Conservation (phyloP, 768 basidiomycete species). For the Mycena alexandri region DNA sequence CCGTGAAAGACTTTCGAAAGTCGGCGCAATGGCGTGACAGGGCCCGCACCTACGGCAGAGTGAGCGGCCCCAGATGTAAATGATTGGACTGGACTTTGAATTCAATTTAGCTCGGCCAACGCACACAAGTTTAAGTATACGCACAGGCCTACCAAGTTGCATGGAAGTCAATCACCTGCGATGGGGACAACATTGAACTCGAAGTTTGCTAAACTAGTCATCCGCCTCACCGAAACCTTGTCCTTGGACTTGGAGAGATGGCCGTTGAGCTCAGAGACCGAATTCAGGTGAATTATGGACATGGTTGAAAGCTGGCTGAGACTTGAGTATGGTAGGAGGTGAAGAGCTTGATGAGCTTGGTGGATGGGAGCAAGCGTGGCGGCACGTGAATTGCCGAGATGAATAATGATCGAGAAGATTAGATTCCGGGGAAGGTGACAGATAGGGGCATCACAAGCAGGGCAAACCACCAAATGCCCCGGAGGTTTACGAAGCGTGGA, state of each 20-base stretch:
- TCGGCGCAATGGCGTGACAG: slow-evolving; percentile 86
- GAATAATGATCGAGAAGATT: not conserved
- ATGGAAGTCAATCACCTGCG: slow-evolving; percentile 88
- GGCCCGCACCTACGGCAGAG: slow-evolving; percentile 81
- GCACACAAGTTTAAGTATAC: not conserved
- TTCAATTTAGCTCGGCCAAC: not conserved
- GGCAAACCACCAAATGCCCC: too few species aligned
- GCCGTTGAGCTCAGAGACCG: slow-evolving; percentile 71
- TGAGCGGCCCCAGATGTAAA: not conserved
- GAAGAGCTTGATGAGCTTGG: too few species aligned
- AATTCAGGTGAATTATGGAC: slow-evolving; percentile 74
- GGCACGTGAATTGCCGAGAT: not conserved
- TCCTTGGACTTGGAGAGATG: slow-evolving; percentile 70
- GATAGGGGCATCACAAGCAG: too few species aligned
- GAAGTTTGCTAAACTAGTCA: not conserved
- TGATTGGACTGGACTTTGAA: not conserved
- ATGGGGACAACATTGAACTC: slow-evolving; percentile 12
- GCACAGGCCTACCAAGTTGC: slow-evolving; percentile 72
- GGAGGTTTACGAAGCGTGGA: too few species aligned
- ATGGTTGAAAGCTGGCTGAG: slow-evolving; percentile 48
- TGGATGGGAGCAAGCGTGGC: not conserved
- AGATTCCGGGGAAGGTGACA: slow-evolving; percentile 10
- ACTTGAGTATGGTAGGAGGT: too few species aligned
- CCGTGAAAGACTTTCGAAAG: slow-evolving; percentile 77
- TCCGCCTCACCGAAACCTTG: slow-evolving; percentile 69